A percentile compares a stretch with the other conserved stretches of the same genome.
Conservation (phyloP, 805 yeast genomes). For the Saturnispora galanensis region DNA sequence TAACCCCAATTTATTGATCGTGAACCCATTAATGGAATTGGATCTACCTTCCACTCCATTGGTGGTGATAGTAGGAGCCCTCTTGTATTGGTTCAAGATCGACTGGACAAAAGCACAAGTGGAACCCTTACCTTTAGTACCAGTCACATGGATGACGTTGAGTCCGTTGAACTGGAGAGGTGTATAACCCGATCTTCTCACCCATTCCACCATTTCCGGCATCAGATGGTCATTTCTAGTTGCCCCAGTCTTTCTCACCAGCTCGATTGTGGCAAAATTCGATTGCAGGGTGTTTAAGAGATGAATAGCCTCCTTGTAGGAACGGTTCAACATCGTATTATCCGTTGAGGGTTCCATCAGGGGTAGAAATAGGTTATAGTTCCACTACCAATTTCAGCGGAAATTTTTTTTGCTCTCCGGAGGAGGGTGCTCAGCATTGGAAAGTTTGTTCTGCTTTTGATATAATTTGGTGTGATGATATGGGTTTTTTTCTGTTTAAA, state of each 20-base stretch:
- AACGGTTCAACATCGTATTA: conserved; percentile 21
- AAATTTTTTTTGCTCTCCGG: too few relatives aligned
- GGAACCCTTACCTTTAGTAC: conserved; percentile 98
- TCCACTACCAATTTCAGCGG: too few relatives aligned
- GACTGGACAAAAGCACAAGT: conserved; percentile 91
- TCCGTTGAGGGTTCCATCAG: background rate
- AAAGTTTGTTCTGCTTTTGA: too few relatives aligned
- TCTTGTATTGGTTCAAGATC: conserved; percentile 58
- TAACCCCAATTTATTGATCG: conserved; percentile 65
- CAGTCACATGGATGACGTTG: conserved; percentile 86
- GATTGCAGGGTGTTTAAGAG: conserved; percentile 84
- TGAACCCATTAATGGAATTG: conserved; percentile 9
- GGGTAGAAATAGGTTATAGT: too few relatives aligned
- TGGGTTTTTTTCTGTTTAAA: too few relatives aligned
- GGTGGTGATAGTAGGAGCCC: background rate
- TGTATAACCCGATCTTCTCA: conserved; percentile 55
- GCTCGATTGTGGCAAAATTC: conserved; percentile 83
- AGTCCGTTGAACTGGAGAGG: conserved; percentile 61
- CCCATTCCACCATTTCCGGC: conserved; percentile 81
- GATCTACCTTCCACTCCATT: conserved; percentile 7
- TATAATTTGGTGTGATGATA: too few relatives aligned
- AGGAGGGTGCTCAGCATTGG: too few relatives aligned
- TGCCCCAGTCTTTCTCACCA: conserved; percentile 60
- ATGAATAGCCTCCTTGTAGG: conserved; percentile 60
- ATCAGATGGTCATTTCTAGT: conserved; percentile 55